A percentile compares a stretch with the other conserved stretches of the same genome.
These are phyloP conservation scores for Elaphomyces granulatus DNA, from an alignment of 495 filamentous ascomycete species.

Conservation along the genomic window DNA sequence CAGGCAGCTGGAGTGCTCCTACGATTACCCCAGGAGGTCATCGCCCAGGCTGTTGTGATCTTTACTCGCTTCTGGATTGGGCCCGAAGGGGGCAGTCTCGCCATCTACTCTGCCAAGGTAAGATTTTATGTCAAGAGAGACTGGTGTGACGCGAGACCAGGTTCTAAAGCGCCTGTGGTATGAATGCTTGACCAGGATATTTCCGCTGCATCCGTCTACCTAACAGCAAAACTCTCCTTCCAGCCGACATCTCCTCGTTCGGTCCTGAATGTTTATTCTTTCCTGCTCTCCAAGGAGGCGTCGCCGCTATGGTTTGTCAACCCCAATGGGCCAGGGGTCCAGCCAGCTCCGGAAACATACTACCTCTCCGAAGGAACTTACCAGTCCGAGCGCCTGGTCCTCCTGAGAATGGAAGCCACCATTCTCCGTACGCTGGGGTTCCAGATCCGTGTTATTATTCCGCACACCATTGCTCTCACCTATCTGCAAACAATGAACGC, in stretches of 20 bases:
- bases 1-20: conserved; percentile 81
- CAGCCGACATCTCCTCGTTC: conserved; percentile 62
- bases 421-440: conserved; percentile 67
- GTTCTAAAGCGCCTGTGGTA: no score
- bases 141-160: no score
- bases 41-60: conserved; percentile 77
- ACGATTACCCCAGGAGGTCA: conserved; percentile 73
- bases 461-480: conserved; percentile 78
- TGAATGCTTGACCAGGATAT: no score
- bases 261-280: conserved; percentile 68
- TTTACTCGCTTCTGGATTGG: conserved; percentile 79
- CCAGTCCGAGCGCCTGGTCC: conserved; percentile 40
- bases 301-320: conserved; percentile 43
- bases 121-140: no score
- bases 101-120: conserved; percentile 42
- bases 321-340: conserved; percentile 15
- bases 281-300: conserved; percentile 52
- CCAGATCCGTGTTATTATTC: conserved; percentile 67
- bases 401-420: conserved; percentile 57
- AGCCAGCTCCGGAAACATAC: conserved; percentile 42
- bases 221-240: conserved; percentile 72
- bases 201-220: conserved; percentile 68
- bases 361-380: conserved; percentile 64
- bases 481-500: conserved; percentile 81
- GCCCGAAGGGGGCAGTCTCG: conserved; percentile 46